Evolutionary conservation across 805 yeast species (phyloP).

Genomic region (Sugiyamaella boreocaroliniensis): DNA sequence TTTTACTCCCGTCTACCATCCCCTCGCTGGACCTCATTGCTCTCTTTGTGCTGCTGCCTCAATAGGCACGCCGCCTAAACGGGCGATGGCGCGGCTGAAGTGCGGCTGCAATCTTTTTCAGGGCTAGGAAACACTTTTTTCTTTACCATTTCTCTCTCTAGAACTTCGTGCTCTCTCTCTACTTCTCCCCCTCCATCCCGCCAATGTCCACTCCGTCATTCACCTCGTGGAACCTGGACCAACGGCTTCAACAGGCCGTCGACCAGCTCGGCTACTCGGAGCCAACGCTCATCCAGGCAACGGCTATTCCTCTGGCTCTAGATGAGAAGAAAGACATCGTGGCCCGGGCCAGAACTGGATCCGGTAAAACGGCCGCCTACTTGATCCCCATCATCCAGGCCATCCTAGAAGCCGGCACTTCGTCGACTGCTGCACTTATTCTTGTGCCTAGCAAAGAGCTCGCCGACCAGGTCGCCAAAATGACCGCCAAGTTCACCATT

Average conservation of each 20-base stretch:
- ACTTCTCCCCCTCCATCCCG: not conserved
- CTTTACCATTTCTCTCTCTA: not conserved
- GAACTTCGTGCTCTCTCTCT: not conserved
- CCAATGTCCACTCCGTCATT: constrained; percentile 33
- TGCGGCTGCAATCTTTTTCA: not conserved
- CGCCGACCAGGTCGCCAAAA: constrained; percentile 73
- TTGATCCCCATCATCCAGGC: constrained; percentile 79
- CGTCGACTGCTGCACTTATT: constrained; percentile 47
- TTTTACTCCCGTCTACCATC: no score
- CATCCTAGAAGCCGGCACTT: constrained; percentile 40
- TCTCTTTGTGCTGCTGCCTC: not conserved
- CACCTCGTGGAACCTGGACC: constrained; percentile 72
- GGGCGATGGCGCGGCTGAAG: not conserved
- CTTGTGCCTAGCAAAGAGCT: constrained; percentile 92
- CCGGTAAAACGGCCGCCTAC: constrained; percentile 93
- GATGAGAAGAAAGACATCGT: constrained; percentile 87
- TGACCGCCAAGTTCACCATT: constrained; percentile 58
- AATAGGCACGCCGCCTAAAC: not conserved
- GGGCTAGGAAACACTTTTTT: not conserved
- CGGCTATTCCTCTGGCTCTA: constrained; percentile 86
- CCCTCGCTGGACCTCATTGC: no score
- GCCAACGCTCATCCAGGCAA: constrained; percentile 87
- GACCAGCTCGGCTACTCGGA: constrained; percentile 70
- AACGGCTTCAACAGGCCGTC: constrained; percentile 78
- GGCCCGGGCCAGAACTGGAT: constrained; percentile 92